Percentiles rank a stretch among this genome's conserved stretches.
Evolutionary conservation across 805 yeast species (phyloP).

Genomic region (Monosporozyma yasuniensis): DNA sequence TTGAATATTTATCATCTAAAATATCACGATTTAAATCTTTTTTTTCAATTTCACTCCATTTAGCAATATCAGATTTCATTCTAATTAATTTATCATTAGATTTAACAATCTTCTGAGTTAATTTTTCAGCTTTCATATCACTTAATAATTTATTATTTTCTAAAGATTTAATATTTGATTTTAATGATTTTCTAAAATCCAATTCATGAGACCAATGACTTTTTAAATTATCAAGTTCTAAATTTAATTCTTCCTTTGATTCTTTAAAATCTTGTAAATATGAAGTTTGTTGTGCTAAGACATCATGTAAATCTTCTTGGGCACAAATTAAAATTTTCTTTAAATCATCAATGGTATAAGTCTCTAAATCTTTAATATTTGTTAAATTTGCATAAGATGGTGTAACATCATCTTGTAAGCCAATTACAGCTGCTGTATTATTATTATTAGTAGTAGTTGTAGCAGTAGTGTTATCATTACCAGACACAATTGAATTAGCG

Average conservation of each 20-base stretch:
- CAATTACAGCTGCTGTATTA: not conserved
- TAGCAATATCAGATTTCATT: constrained; percentile 24
- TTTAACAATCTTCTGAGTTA: constrained; percentile 22
- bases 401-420: constrained; percentile 4
- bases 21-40: constrained; percentile 11
- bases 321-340: constrained; percentile 27
- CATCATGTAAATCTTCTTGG: constrained; percentile 30
- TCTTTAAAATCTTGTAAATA: constrained; percentile 25
- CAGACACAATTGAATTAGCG: not conserved
- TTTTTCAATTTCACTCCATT: constrained; percentile 19
- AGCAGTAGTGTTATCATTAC: not conserved
- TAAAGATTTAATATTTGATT: constrained; percentile 27
- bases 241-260: constrained; percentile 19
- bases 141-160: constrained; percentile 27
- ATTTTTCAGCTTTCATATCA: constrained; percentile 25
- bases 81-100: constrained; percentile 16
- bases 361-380: constrained; percentile 23
- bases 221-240: constrained; percentile 25
- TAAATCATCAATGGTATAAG: constrained; percentile 25
- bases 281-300: constrained; percentile 21
- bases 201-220: constrained; percentile 28
- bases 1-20: constrained; percentile 11
- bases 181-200: constrained; percentile 26
- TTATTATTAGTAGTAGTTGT: not conserved
- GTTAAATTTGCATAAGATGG: constrained; percentile 25